Conservation (phyloP, 805 yeast genomes). For the Groenewaldozyma salmanticensis region DNA sequence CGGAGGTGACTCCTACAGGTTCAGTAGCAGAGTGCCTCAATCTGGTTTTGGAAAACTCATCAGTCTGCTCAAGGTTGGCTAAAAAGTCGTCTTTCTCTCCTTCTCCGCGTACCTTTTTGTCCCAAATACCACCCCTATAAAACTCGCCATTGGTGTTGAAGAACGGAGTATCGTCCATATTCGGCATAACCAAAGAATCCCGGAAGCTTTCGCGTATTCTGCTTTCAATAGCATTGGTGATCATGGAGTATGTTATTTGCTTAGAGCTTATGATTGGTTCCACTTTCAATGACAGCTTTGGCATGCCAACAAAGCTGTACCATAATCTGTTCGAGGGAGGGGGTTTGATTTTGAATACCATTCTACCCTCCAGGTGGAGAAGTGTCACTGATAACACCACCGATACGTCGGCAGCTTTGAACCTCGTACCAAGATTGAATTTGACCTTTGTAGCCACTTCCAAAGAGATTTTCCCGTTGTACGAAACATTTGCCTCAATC, state of each 20-base stretch:
- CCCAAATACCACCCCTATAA: conserved; percentile 94
- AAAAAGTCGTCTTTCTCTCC: conserved; percentile 2
- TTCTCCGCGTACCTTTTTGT: conserved; percentile 28
- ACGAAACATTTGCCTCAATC: conserved; percentile 51
- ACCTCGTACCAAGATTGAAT: conserved; percentile 64
- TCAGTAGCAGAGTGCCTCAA: background rate
- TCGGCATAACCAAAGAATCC: conserved; percentile 75
- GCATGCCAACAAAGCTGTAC: conserved; percentile 80
- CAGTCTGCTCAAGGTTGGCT: background rate
- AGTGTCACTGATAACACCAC: conserved; percentile 62
- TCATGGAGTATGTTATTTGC: conserved; percentile 63
- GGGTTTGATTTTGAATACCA: conserved; percentile 63
- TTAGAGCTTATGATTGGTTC: conserved; percentile 90
- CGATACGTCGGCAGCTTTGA: conserved; percentile 65
- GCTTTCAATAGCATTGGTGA: conserved; percentile 72
- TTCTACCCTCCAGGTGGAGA: conserved; percentile 60
- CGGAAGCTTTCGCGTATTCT: conserved; percentile 69
- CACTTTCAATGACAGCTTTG: conserved; percentile 59
- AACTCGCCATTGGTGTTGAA: conserved; percentile 56
- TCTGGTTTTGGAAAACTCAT: background rate
- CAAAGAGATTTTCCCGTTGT: conserved; percentile 66
- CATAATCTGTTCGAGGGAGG: conserved; percentile 88
- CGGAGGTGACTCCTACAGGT: background rate
- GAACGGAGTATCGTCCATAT: conserved; percentile 79
- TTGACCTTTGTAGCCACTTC: conserved; percentile 75